Evolutionary conservation across 176 grass and related monocot species (phyloP), one percentile per base, ranked within the genome.

Genomic region (Aegilops speltoides): DNA sequence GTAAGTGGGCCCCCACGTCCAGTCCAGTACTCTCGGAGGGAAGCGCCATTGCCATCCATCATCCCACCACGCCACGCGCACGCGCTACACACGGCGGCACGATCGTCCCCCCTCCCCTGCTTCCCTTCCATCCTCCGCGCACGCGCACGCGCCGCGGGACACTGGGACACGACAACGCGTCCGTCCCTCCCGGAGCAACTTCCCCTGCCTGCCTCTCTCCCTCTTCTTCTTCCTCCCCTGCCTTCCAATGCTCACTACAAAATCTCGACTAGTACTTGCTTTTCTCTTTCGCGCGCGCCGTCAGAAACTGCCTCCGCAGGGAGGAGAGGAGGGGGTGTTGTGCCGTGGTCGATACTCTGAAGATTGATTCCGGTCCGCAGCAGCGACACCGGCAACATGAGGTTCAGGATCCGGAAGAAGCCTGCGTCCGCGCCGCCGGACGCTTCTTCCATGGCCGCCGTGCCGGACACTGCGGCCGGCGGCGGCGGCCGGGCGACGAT

Each of bases 341-440:
- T 48, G 45, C 45, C 17, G 31, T 17, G 37, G 70, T 20, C 56
- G 20, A 22, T 60, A 22, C n/a, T 63, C 8, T 24, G 19, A 59
- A 59, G 56, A 59, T 24, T 24, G 45, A 22, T 16, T 23, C 65
- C 22, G 16, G 24, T 57, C 43, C 5, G 13, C 66, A 22, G 43
- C 43, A 46, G 43, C 11, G 33, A 11, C 38, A 3, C 5, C 78
- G 28, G 78, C 16, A 12, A 3, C 70, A 89, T 85, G 88, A 81
- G 48, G 69, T 40, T 80, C 34, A 29, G 70, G 62, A 8, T 85
- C 83, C 15, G 70, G 83, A 67, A 24, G 43, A 85, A 64, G 11
- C 7, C 80, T 29, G 10, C 79, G 24, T 28, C 70, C 15, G 33
- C 68, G 13, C 3, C 7, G 56, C 10, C 63, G 17, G 34, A 16